Base-by-base conservation (phyloP, 345 rosid species). In the Salix suchowensis region DNA sequence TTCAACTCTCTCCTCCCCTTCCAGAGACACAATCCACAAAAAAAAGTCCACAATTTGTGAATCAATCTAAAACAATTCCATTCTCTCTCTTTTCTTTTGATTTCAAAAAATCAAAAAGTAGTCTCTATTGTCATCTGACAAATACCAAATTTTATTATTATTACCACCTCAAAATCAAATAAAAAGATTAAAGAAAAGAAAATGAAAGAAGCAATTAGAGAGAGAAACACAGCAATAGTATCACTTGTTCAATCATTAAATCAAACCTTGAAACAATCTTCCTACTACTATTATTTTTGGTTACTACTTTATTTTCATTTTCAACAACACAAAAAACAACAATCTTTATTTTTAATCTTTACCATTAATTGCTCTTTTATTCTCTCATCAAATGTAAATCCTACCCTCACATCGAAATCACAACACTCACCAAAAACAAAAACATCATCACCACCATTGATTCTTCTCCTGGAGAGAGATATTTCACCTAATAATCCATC, bases 401-500 rank as follows among this genome's bases (percentile, higher is more conserved):
- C 78, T 79, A 82, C 72, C 88, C 88, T 78, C 88, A 86, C 89
- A 83, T 89, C 96, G 86, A 85, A 87, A 84, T 92, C 62, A 58
- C 91, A 58, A 82, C 82, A 79, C 76, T 52, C 80, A 69, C 82
- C 77, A 15, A 40, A 52, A 14, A n/a, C 30, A 9, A 28, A 62
- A 34, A 11, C 28, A 52, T 30, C 60, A 26, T 19, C 67, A 26
- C 46, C 70, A n/a, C 13, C 13, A 52, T 54, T 55, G 54, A 10
- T 71, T 71, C n/a, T 71, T 69, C 18, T 50, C 52, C 37, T 77
- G 24, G 74, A 74, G 62, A 58, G 50, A 60, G 65, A 75, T 67
- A 58, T 48, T 55, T 23, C 3, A 10, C 14, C 62, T 23, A 58
- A 58, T n/a, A 58, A 10, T n/a, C n/a, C 62, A 1, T n/a, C 62